phyloP scores from a whole-genome alignment of 352 stramenopile species.

The Globisporangium nunn region DNA sequence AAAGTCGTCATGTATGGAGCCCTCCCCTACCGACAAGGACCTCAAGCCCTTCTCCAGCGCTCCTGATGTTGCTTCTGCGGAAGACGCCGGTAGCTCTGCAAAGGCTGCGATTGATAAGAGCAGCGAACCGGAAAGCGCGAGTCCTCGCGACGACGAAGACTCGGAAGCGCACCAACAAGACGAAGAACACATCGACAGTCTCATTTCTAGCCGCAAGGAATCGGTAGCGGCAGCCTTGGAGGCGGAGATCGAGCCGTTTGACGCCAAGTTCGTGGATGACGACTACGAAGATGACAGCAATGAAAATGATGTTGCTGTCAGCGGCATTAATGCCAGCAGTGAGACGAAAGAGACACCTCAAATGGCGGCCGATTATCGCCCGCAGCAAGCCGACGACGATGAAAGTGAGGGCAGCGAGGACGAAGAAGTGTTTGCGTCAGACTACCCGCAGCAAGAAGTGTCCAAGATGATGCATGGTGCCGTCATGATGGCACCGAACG shows the following conservation, averaged over 20 bases:
- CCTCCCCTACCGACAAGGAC: conserved; percentile 29
- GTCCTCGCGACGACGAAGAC: not conserved
- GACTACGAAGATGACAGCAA: conserved; percentile 12
- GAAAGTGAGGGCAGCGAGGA: conserved; percentile 5
- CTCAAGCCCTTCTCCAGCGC: conserved; percentile 3
- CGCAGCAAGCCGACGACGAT: conserved; percentile 12
- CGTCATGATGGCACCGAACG: not conserved
- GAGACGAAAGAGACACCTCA: conserved; percentile 5
- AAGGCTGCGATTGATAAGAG: not conserved
- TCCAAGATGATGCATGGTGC: not conserved
- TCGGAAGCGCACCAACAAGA: not conserved
- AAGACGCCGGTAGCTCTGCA: not conserved
- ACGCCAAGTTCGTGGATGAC: conserved; percentile 16
- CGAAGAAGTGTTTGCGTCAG: conserved; percentile 16
- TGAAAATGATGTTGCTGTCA: not conserved
- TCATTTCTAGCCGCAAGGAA: not conserved
- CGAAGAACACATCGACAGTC: not conserved
- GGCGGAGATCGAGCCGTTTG: conserved; percentile 11
- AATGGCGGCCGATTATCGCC: conserved; percentile 7
- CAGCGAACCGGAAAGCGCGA: conserved; percentile 12
- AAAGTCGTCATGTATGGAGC: conserved; percentile 18
- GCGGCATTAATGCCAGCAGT: not conserved
- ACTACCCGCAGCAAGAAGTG: conserved; percentile 6
- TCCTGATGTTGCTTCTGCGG: not conserved
- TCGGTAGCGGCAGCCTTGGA: not conserved